These are phyloP conservation scores for Fusarium tuaranense DNA, from an alignment of 2,329 filamentous ascomycete species.

Conservation along the genomic window DNA sequence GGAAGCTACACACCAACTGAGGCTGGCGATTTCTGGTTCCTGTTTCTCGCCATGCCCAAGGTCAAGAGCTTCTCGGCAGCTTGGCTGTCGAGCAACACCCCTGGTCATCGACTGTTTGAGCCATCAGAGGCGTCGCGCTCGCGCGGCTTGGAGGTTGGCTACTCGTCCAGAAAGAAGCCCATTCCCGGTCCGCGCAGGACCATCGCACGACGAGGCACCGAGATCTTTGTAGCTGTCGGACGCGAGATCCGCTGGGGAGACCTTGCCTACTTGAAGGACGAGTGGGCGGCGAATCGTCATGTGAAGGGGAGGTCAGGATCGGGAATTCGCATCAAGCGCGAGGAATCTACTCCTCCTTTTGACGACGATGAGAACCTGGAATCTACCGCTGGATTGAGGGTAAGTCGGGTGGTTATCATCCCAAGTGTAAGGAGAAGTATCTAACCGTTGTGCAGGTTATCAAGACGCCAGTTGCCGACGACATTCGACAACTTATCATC, in stretches of 20 bases:
- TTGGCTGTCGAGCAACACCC: conserved; percentile 84
- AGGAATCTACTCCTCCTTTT: conserved; percentile 56
- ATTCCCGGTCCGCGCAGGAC: conserved; percentile 68
- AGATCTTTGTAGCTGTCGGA: conserved; percentile 89
- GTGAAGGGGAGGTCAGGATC: conserved; percentile 47
- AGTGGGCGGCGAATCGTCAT: conserved; percentile 48
- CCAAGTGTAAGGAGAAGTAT: neutral
- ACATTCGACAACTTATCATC: conserved; percentile 86
- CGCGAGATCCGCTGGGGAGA: conserved; percentile 95
- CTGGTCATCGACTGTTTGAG: conserved; percentile 83
- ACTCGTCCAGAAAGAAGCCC: conserved; percentile 57
- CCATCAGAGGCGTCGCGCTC: conserved; percentile 56
- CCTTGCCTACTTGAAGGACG: conserved; percentile 81
- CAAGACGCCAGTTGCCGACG: conserved; percentile 80
- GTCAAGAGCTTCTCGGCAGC: conserved; percentile 86
- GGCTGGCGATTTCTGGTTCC: conserved; percentile 8
- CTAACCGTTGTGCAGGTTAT: conserved; percentile 67
- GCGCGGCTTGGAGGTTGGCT: conserved; percentile 54
- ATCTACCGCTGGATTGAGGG: conserved; percentile 48
- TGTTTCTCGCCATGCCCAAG: conserved; percentile 75
- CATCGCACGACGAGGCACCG: conserved; percentile 84
- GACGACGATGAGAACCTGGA: conserved; percentile 46
- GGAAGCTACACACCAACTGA: conserved; percentile 19
- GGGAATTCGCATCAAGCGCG: conserved; percentile 59
- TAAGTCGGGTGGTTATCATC: conserved; percentile 38